Conservation (phyloP, 2,329 filamentous ascomycete species). For the Trichoderma cornu-damae region DNA sequence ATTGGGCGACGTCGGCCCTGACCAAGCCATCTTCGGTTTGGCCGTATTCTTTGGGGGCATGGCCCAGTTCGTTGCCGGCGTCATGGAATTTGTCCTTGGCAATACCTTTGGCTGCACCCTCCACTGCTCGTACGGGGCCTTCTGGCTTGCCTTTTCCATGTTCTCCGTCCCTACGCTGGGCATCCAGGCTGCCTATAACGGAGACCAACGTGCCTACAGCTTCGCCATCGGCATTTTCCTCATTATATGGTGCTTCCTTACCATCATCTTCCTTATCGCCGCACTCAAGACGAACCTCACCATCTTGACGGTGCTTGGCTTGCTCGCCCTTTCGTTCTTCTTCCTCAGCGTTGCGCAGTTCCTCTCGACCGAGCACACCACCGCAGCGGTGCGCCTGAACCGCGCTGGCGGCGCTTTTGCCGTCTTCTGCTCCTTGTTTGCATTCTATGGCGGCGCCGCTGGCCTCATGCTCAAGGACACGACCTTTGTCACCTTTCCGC, state of each 20-base stretch:
- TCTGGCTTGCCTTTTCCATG: constrained; percentile 58
- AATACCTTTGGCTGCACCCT: constrained; percentile 60
- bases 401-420: constrained; percentile 37
- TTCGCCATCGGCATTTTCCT: constrained; percentile 53
- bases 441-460: constrained; percentile 39
- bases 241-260: constrained; percentile 57
- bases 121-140: constrained; percentile 56
- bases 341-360: constrained; percentile 56
- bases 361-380: constrained; percentile 34
- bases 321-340: constrained; percentile 54
- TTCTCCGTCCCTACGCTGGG: constrained; percentile 49
- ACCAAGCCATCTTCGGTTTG: constrained; percentile 35
- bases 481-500: constrained; percentile 38
- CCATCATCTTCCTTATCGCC: constrained; percentile 50
- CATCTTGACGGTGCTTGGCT: constrained; percentile 54
- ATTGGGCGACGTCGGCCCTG: constrained; percentile 31
- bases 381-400: constrained; percentile 41
- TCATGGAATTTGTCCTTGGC: constrained; percentile 49
- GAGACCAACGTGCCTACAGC: constrained; percentile 38
- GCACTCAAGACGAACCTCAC: constrained; percentile 54
- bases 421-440: constrained; percentile 33
- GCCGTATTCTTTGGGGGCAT: constrained; percentile 55
- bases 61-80: constrained; percentile 63
- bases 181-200: constrained; percentile 43
- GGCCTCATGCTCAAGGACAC: constrained; percentile 40